Base-by-base conservation (phyloP, 305 asterid genomes). In the Solanum hybrid region DNA sequence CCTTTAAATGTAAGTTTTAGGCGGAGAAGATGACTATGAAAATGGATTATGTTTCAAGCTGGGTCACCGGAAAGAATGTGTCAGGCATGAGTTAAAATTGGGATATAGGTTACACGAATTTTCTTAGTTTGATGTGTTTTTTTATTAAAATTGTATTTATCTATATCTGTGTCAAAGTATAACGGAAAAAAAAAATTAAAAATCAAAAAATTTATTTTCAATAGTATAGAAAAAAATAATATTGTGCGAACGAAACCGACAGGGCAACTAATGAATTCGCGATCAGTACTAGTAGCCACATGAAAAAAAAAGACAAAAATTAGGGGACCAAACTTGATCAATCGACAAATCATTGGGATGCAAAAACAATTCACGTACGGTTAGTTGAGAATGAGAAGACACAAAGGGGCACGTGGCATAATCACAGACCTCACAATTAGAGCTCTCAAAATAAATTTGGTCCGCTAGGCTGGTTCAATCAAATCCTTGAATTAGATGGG, bases 401-500 rank as follows among this genome's bases (percentile, higher is more conserved):
- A 17, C 22, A 29, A 42, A 19, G 14, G 29, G 75, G 22, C 75
- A 51, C 73, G 13, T 84, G 87, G 87, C 75, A 15, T 4, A 29
- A 51, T 51, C 19, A 84, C 36, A 29, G 11, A 84, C 87, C 75
- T 84, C 87, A 84, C 60, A 42, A 42, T 42, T 38, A 38, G 2
- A 38, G 45, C 2, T 38, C 0, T 10, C 14, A 38, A 38, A 38
- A 38, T 38, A 0, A 4, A 0, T 0, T 38, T 38, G 14, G 2
- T 1, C 45, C 45, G 14, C 45, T 38, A 38, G 14, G 2, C 0
- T 14, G 0, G 0, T 38, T 0, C 45, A 38, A 38, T 0, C 0
- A 4, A 38, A 38, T 38, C 0, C 0, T 38, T 38, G 14, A 38
- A 38, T 38, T 38, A 38, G 14, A 10, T 38, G 1, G 14, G 45